A percentile compares a stretch with the other conserved stretches of the same genome.
Conservation (phyloP, 148 eudicot species). For the Agrostemma githago region DNA sequence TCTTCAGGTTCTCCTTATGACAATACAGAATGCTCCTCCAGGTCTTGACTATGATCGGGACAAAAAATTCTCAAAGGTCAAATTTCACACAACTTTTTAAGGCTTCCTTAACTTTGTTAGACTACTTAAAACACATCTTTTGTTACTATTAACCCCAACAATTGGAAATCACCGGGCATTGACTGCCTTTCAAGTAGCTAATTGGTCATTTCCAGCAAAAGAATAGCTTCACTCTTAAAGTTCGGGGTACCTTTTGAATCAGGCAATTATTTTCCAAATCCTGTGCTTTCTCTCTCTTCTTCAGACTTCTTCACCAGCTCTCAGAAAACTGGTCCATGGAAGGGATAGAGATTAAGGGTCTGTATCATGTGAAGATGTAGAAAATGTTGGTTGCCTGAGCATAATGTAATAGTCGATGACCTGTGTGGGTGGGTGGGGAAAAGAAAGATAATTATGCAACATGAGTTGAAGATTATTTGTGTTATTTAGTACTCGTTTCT, state of each 20-base stretch:
- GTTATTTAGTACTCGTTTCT: not conserved
- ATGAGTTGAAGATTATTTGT: not conserved
- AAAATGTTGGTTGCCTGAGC: not conserved
- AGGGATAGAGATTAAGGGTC: not conserved
- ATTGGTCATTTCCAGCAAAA: too few relatives aligned
- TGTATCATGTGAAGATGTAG: not conserved
- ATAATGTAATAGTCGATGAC: not conserved
- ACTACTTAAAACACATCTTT: not conserved
- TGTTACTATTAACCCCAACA: not conserved
- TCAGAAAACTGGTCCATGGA: not conserved
- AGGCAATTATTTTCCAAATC: not conserved
- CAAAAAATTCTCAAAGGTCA: slow-evolving; percentile 92
- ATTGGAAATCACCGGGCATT: not conserved
- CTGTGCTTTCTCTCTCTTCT: not conserved
- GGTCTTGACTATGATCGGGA: slow-evolving; percentile 98
- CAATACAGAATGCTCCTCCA: slow-evolving; percentile 97
- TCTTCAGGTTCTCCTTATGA: slow-evolving; percentile 84
- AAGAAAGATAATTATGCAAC: not conserved
- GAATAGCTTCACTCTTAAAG: too few relatives aligned
- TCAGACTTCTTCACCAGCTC: not conserved
- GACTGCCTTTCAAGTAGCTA: not conserved
- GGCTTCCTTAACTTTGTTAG: slow-evolving; percentile 1
- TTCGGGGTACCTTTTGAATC: not conserved
- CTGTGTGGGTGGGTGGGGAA: not conserved
- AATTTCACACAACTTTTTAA: slow-evolving; percentile 2